Evolutionary conservation across 2,329 filamentous ascomycete genomes (phyloP), one percentile per base, ranked within the genome.

Genomic region (Capronia epimyces): DNA sequence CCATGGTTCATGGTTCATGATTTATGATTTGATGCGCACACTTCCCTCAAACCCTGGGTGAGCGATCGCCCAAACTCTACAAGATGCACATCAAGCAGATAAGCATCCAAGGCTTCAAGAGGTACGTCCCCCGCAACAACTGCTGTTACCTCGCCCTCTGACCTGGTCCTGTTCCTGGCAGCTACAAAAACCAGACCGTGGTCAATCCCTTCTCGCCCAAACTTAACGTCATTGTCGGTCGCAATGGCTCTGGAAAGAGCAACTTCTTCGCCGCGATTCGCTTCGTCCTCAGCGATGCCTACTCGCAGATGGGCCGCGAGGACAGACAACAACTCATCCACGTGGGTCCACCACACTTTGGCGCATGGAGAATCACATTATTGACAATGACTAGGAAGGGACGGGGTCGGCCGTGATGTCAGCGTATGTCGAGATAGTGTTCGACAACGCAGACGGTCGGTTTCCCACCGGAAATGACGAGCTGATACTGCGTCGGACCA

Each of bases 21-120:
- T 12, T n/a, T 3, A 32, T 32, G 29, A 32, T 7, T 32, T 32
- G 29, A 34, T 34, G n/a, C 16, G 20, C 21, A 27, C 21, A 12
- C 12, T 8, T 37, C 13, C 5, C 6, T 42, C 20, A 25, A 13
- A 13, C 9, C 27, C 7, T 24, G 20, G 39, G 20, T 34, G 37
- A 34, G 15, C 25, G 34, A 41, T 21, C 21, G 25, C 20, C 29
- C 18, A 3, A 25, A 15, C 12, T 53, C 6, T 56, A 59, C 69
- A 77, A 68, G 63, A 95, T 96, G 90, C 93, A 94, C 76, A 96
- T 98, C 80, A 98, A 98, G 72, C 93, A 98, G 76, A 96, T 97
- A 70, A 97, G 96, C 71, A 97, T 98, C 68, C 93, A 98, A 71
- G 93, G 93, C 82, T 98, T 98, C 75, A 98, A 98, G 75, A 96